A percentile compares a stretch with the other conserved stretches of the same genome.
Evolutionary conservation across 2,329 filamentous ascomycete genomes (phyloP).

Genomic region (Alternaria viburni): DNA sequence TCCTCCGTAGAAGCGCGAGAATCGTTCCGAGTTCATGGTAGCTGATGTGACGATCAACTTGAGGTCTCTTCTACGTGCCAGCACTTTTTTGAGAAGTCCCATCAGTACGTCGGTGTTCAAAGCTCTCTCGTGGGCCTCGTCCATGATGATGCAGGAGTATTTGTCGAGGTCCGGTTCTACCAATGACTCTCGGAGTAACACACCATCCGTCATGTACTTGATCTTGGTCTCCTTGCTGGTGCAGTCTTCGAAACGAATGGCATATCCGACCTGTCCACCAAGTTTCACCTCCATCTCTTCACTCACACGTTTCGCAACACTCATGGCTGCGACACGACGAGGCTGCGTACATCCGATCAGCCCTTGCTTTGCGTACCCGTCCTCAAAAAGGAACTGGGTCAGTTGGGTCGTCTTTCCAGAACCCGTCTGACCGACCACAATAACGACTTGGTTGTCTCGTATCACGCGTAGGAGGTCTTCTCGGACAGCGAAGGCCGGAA

Average conservation of each 20-base stretch:
- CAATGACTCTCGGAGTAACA: constrained; percentile 88
- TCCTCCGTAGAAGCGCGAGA: constrained; percentile 94
- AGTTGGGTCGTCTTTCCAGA: constrained; percentile 98
- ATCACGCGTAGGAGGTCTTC: constrained; percentile 93
- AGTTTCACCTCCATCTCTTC: constrained; percentile 97
- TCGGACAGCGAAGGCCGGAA: constrained; percentile 94
- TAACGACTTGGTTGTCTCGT: constrained; percentile 94
- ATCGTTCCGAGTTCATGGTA: constrained; percentile 97
- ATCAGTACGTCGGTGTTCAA: constrained; percentile 97
- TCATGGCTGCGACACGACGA: constrained; percentile 96
- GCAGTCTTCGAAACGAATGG: constrained; percentile 97
- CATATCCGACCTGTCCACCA: constrained; percentile 88
- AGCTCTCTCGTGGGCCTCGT: constrained; percentile 96
- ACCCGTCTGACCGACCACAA: constrained; percentile 95
- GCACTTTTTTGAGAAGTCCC: constrained; percentile 96
- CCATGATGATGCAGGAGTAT: constrained; percentile 99
- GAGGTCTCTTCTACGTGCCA: constrained; percentile 85
- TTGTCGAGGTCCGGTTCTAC: constrained; percentile 92
- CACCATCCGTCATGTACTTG: constrained; percentile 99
- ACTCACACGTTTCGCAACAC: constrained; percentile 95
- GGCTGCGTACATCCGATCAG: constrained; percentile 98
- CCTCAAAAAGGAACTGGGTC: constrained; percentile 94
- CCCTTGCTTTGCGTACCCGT: constrained; percentile 85
- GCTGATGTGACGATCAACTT: constrained; percentile 98
- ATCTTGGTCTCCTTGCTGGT: constrained; percentile 94